Percentiles rank a stretch among this genome's conserved stretches.
phyloP scores from a whole-genome alignment of 2,329 filamentous ascomycete species.

The Hypoxylon sp. region DNA sequence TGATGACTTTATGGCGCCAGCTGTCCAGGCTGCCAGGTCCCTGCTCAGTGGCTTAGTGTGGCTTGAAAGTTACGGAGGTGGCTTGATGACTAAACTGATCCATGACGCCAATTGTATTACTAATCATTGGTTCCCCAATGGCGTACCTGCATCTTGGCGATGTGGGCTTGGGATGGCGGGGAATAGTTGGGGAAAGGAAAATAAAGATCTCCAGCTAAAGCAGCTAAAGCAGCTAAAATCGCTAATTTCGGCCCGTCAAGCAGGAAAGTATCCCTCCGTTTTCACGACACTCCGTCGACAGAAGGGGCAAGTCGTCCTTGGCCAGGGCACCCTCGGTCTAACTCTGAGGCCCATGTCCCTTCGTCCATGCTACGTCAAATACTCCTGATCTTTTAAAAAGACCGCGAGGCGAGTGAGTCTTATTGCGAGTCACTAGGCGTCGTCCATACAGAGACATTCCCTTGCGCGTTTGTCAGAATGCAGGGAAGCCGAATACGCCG shows the following conservation, averaged over 20 bases:
- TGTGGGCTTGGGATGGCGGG: constrained; percentile 16
- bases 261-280: constrained; percentile 17
- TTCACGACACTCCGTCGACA: constrained; percentile 32
- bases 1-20: background rate
- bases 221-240: constrained; percentile 10
- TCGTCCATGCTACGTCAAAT: constrained; percentile 23
- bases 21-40: background rate
- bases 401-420: constrained; percentile 17
- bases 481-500: constrained; percentile 8
- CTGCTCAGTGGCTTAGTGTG: constrained; percentile 13
- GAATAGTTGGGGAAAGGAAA: constrained; percentile 18
- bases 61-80: constrained; percentile 2
- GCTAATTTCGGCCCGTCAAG: constrained; percentile 42
- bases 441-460: constrained; percentile 30
- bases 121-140: constrained; percentile 19
- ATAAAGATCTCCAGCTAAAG: constrained; percentile 8
- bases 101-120: constrained; percentile 1
- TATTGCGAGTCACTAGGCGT: background rate
- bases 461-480: constrained; percentile 28
- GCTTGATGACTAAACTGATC: background rate
- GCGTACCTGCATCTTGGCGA: constrained; percentile 14
- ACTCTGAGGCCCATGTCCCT: constrained; percentile 16
- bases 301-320: constrained; percentile 35
- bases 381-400: constrained; percentile 9
- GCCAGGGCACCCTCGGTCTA: constrained; percentile 35